A percentile compares a stretch with the other conserved stretches of the same genome.
Conservation (phyloP, 129 eudicot genomes). For the Heracleum sosnowskyi region DNA sequence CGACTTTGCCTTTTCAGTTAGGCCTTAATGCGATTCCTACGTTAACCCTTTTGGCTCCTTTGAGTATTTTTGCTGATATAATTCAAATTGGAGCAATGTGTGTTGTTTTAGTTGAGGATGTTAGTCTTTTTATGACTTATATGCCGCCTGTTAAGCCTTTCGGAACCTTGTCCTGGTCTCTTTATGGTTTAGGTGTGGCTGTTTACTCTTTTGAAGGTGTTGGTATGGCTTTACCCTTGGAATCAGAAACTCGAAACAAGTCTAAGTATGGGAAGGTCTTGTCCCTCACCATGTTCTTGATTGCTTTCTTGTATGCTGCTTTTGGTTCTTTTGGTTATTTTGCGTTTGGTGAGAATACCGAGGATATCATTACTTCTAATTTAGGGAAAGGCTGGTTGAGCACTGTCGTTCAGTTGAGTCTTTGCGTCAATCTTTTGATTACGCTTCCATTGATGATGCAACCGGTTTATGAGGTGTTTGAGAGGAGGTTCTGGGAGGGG, state of each 20-base stretch:
- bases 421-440: constrained; percentile 49
- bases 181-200: constrained; percentile 57
- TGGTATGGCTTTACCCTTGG: constrained; percentile 59
- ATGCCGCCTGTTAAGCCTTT: constrained; percentile 24
- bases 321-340: constrained; percentile 52
- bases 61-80: constrained; percentile 58
- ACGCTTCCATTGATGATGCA: constrained; percentile 66
- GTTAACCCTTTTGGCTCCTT: constrained; percentile 50
- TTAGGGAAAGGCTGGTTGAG: constrained; percentile 42
- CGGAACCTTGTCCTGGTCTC: constrained; percentile 30
- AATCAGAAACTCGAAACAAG: constrained; percentile 46
- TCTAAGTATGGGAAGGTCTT: constrained; percentile 27
- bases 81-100: constrained; percentile 49
- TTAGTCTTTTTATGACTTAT: constrained; percentile 6
- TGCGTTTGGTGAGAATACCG: constrained; percentile 49
- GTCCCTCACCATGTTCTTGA: constrained; percentile 37
- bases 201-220: constrained; percentile 57
- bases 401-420: constrained; percentile 42
- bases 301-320: constrained; percentile 37
- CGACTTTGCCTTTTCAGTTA: constrained; percentile 46
- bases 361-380: constrained; percentile 45
- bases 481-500: constrained; percentile 52
- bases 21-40: constrained; percentile 54
- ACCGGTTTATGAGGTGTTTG: constrained; percentile 62
- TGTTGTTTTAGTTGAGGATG: constrained; percentile 40